A percentile compares a stretch with the other conserved stretches of the same genome.
These are phyloP conservation scores for Saccharomycopsis olivae DNA, from an alignment of 805 yeast genomes.

Conservation along the genomic window DNA sequence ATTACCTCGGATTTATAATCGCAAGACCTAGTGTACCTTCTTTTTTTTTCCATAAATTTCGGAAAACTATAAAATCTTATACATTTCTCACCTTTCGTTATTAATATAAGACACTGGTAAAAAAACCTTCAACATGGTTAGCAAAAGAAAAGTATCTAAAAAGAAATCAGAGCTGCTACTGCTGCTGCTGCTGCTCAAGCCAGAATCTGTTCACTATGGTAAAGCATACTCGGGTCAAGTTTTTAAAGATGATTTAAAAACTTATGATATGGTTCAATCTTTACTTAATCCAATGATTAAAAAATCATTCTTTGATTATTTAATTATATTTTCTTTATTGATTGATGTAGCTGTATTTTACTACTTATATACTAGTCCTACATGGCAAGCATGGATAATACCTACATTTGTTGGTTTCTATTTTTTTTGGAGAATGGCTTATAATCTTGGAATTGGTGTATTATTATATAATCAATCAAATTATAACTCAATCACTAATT, in stretches of 20 bases:
- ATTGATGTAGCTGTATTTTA: conserved; percentile 27
- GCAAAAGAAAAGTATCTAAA: too few species aligned
- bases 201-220: conserved; percentile 23
- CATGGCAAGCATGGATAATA: conserved; percentile 19
- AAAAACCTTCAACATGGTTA: too few species aligned
- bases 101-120: too few species aligned
- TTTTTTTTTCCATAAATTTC: too few species aligned
- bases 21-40: too few species aligned
- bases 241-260: conserved; percentile 37
- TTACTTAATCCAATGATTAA: conserved; percentile 65
- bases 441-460: conserved; percentile 74
- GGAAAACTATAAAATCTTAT: too few species aligned
- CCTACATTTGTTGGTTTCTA: conserved; percentile 44
- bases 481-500: conserved; percentile 38
- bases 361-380: conserved; percentile 19
- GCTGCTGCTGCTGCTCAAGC: too few species aligned
- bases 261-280: conserved; percentile 78
- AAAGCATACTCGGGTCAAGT: conserved; percentile 35
- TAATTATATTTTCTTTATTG: conserved; percentile 38
- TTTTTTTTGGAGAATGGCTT: conserved; percentile 63
- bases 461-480: conserved; percentile 59
- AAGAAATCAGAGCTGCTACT: too few species aligned
- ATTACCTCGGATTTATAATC: too few species aligned
- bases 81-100: too few species aligned
- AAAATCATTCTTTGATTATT: conserved; percentile 56